phyloP scores from a whole-genome alignment of 129 eudicot species.

The Scalesia atractyloides region DNA sequence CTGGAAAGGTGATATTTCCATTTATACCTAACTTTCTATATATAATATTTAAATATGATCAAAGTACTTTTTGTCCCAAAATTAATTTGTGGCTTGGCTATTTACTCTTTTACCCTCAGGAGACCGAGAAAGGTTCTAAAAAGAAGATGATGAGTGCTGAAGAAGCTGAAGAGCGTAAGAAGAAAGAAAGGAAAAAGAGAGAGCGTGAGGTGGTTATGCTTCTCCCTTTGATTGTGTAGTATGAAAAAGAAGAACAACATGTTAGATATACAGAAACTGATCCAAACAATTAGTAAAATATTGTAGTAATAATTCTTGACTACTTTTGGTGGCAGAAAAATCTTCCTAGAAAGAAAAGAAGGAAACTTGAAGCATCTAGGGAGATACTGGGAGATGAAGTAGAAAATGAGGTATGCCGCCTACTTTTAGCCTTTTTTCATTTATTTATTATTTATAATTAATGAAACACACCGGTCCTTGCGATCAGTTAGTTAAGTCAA shows the following conservation, averaged over 20 bases:
- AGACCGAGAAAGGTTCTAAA: slow-evolving; percentile 44
- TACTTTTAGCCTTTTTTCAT: neutral
- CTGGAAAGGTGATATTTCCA: slow-evolving; percentile 57
- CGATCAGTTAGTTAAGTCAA: neutral
- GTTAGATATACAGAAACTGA: neutral
- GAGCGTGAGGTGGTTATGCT: slow-evolving; percentile 69
- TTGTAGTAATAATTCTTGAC: slow-evolving; percentile 7
- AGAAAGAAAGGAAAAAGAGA: slow-evolving; percentile 91
- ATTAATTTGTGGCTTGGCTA: neutral
- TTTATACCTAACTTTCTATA: slow-evolving; percentile 1
- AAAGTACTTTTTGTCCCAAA: neutral
- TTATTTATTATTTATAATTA: neutral
- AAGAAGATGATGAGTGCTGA: slow-evolving; percentile 76
- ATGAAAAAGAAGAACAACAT: neutral
- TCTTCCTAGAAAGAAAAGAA: slow-evolving; percentile 85
- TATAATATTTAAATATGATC: neutral
- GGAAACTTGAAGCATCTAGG: slow-evolving; percentile 94
- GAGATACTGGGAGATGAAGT: slow-evolving; percentile 77
- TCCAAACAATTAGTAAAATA: neutral
- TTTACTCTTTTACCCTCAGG: slow-evolving; percentile 31
- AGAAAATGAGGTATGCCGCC: slow-evolving; percentile 54
- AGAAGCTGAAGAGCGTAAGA: slow-evolving; percentile 88
- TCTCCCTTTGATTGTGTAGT: slow-evolving; percentile 8
- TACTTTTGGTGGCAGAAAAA: slow-evolving; percentile 58
- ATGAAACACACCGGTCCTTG: neutral